Base-by-base conservation (phyloP, 495 filamentous ascomycete genomes). In the Mytilinidion resinicola region DNA sequence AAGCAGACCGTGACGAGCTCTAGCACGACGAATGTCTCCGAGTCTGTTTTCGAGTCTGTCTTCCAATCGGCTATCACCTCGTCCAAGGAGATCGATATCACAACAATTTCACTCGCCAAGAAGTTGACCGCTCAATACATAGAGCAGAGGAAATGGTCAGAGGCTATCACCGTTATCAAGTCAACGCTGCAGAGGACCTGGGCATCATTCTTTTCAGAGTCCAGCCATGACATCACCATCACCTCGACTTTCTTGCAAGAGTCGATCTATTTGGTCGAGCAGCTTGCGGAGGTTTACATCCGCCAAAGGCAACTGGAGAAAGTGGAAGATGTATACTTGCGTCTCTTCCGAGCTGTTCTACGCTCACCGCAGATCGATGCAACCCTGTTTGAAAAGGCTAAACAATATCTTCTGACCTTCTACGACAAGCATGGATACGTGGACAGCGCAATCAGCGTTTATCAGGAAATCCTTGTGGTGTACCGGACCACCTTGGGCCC, bases 401-500 rank as follows among this genome's bases (percentile, higher is more conserved):
- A 51, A 5, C 33, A 25, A 14, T 43, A 49, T 5, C 33, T 63
- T n/a, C 34, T 63, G 0, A 43, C 15, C 42, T 60, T 63, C 19
- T 63, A 63, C 37, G 61, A 63, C 50, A 59, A 59, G 37, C 51
- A 63, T 36, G 61, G 56, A 20, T 60, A 59, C 41, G 38, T 44
- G 3, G 61, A 63, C 43, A 63, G 34, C 10, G 61, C 61, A 1
- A 63, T 63, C 52, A 51, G 35, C 35, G 37, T 63, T 15, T 56
- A 39, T 25, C 61, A 63, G 42, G 61, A 63, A 19, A 52, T 63
- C 7, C 56, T 63, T 7, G 56, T 60, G 7, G 52, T 47, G 2
- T 55, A 59, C 41, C 39, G 56, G 12, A 60, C 12, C 30, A 51
- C 7, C 12, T 38, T 49, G 21, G 61, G 61, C 4, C 41, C 56